Conservation (phyloP, 2,329 filamentous ascomycete species). For the Neurospora crassa region DNA sequence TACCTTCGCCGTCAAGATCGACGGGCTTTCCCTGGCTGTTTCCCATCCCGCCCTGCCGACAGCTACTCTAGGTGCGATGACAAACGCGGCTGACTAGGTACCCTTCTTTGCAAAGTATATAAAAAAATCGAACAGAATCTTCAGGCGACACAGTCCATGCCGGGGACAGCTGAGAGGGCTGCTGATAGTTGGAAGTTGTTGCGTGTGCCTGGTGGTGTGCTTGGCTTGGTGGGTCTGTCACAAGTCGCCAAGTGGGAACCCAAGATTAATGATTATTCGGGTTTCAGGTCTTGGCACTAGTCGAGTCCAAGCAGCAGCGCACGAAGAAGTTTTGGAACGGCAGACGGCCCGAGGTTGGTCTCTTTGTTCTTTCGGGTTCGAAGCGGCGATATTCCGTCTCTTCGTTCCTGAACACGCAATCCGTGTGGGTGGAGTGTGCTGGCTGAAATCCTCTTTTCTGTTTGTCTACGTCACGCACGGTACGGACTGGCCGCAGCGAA, state of each 20-base stretch:
- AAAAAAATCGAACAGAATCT: neutral
- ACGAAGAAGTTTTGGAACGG: neutral
- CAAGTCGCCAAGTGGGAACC: slow-evolving; percentile 7
- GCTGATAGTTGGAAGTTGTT: neutral
- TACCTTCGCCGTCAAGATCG: slow-evolving; percentile 88
- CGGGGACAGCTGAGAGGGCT: slow-evolving; percentile 4
- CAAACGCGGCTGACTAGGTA: neutral
- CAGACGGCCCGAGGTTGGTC: neutral
- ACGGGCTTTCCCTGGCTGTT: slow-evolving; percentile 92
- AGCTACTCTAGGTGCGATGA: neutral
- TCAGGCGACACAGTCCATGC: neutral
- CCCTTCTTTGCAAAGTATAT: neutral
- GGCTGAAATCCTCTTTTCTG: neutral
- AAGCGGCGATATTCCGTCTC: neutral
- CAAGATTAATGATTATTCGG: slow-evolving; percentile 15
- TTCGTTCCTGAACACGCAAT: neutral
- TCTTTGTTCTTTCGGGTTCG: neutral
- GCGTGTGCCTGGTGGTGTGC: neutral
- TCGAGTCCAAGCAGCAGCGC: neutral
- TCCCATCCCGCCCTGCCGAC: slow-evolving; percentile 52
- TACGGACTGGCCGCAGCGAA: neutral
- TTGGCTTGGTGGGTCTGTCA: slow-evolving; percentile 4
- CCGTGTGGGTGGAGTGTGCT: neutral
- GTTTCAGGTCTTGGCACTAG: slow-evolving; percentile 4
- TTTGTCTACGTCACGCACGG: neutral